A percentile compares a stretch with the other conserved stretches of the same genome.
These are phyloP conservation scores for Hevea brasiliensis DNA, from an alignment of 345 rosid species.

Conservation along the genomic window DNA sequence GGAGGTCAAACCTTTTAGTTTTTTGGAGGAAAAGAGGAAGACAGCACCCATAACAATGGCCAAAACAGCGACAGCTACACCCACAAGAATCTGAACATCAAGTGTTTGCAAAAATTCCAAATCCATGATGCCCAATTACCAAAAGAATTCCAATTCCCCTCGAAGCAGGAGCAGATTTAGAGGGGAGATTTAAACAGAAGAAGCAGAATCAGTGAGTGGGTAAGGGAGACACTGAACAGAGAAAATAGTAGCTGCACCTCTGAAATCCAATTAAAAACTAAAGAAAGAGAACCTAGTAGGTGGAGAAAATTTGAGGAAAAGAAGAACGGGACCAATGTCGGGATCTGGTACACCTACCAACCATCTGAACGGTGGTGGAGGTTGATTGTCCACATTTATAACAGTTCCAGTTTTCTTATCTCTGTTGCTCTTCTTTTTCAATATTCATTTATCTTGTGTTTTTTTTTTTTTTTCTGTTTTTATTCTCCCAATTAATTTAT, in stretches of 20 bases:
- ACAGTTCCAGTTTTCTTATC: no score
- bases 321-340: neutral
- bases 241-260: neutral
- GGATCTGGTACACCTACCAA: no score
- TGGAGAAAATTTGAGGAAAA: neutral
- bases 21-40: slow-evolving; percentile 58
- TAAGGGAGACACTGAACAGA: neutral
- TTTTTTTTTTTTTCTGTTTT: no score
- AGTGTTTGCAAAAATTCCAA: slow-evolving; percentile 58
- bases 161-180: neutral
- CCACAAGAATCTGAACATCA: slow-evolving; percentile 70
- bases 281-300: neutral
- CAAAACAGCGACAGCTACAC: slow-evolving; percentile 53
- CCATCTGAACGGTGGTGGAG: no score
- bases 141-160: neutral
- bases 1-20: slow-evolving; percentile 56
- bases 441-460: no score
- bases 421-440: no score
- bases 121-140: slow-evolving; percentile 40
- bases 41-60: slow-evolving; percentile 60
- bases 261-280: neutral
- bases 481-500: no score
- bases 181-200: neutral
- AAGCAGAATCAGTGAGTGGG: slow-evolving; percentile 1
- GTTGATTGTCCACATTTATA: no score